These are phyloP conservation scores for Calvatia gigantea DNA, from an alignment of 768 basidiomycete species.

Conservation along the genomic window DNA sequence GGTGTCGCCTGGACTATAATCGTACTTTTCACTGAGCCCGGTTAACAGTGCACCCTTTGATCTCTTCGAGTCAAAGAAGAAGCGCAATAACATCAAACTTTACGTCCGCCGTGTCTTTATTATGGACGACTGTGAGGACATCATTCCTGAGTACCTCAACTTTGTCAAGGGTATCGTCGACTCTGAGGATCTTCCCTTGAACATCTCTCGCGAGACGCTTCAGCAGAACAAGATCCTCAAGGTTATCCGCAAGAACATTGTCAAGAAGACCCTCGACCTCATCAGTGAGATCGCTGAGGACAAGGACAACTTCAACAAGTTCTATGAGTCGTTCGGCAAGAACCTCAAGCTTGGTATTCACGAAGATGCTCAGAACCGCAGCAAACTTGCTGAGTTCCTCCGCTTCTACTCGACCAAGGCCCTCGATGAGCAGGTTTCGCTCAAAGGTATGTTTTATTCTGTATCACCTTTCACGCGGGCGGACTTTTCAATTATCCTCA, in stretches of 20 bases:
- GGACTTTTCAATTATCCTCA: constrained; percentile 25
- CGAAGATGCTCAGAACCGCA: constrained; percentile 97
- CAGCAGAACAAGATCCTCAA: constrained; percentile 99
- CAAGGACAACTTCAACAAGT: constrained; percentile 97
- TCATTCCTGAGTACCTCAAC: constrained; percentile 99
- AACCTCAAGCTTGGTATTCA: constrained; percentile 99
- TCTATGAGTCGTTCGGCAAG: constrained; percentile 98
- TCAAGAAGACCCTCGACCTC: constrained; percentile 96
- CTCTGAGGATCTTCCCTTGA: constrained; percentile 98
- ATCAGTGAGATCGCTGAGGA: constrained; percentile 97
- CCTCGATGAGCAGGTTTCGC: constrained; percentile 82
- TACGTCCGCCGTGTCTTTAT: constrained; percentile 99
- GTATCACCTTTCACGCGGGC: neutral
- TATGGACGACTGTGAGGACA: constrained; percentile 99
- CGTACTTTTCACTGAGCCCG: constrained; percentile 10
- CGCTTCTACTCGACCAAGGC: constrained; percentile 98
- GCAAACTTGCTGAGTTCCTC: constrained; percentile 98
- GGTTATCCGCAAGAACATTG: constrained; percentile 98
- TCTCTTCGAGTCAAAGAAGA: constrained; percentile 99
- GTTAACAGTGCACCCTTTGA: constrained; percentile 87
- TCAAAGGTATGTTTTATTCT: constrained; percentile 64
- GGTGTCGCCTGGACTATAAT: neutral
- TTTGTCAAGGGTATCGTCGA: constrained; percentile 99
- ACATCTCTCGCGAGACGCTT: constrained; percentile 99
- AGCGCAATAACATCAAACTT: constrained; percentile 99